Evolutionary conservation across 345 rosid species (phyloP).

Genomic region (Turritis glabra): DNA sequence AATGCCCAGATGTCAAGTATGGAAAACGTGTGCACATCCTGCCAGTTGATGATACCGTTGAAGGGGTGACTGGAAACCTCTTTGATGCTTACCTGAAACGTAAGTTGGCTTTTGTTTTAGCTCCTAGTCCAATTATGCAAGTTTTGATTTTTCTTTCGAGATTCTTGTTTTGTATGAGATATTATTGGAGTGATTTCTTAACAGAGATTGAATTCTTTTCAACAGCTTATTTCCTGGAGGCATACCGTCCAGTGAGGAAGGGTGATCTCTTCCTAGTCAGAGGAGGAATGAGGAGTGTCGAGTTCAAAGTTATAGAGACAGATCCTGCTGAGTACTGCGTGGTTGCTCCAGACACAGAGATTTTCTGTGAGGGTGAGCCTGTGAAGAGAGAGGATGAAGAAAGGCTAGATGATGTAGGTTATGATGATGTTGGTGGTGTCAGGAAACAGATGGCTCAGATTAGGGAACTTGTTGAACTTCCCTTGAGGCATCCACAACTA

Average conservation of each 20-base stretch:
- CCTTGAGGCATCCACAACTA: slow-evolving; percentile 91
- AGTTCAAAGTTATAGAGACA: slow-evolving; percentile 88
- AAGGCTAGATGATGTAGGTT: slow-evolving; percentile 93
- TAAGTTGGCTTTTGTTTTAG: slow-evolving; percentile 44
- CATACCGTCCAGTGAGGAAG: slow-evolving; percentile 96
- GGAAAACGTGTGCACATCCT: slow-evolving; percentile 95
- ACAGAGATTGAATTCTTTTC: background rate
- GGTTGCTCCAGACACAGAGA: slow-evolving; percentile 96
- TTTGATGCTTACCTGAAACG: slow-evolving; percentile 96
- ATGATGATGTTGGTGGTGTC: slow-evolving; percentile 99
- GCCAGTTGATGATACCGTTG: slow-evolving; percentile 91
- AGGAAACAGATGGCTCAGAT: slow-evolving; percentile 99
- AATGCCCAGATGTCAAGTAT: slow-evolving; percentile 88
- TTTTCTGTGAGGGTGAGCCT: slow-evolving; percentile 98
- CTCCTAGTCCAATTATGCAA: background rate
- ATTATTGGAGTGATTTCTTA: slow-evolving; percentile 26
- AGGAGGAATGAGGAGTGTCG: slow-evolving; percentile 98
- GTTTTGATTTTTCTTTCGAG: background rate
- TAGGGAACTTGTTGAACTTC: slow-evolving; percentile 93
- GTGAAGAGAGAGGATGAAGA: slow-evolving; percentile 91
- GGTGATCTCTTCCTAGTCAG: slow-evolving; percentile 96
- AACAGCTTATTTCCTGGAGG: slow-evolving; percentile 91
- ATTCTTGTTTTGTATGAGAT: slow-evolving; percentile 9
- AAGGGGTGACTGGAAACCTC: slow-evolving; percentile 92
- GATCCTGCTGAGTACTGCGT: slow-evolving; percentile 93